Evolutionary conservation across 352 stramenopile species (phyloP), one percentile per base, ranked within the genome.

Genomic region (Pythium grandisporangium): DNA sequence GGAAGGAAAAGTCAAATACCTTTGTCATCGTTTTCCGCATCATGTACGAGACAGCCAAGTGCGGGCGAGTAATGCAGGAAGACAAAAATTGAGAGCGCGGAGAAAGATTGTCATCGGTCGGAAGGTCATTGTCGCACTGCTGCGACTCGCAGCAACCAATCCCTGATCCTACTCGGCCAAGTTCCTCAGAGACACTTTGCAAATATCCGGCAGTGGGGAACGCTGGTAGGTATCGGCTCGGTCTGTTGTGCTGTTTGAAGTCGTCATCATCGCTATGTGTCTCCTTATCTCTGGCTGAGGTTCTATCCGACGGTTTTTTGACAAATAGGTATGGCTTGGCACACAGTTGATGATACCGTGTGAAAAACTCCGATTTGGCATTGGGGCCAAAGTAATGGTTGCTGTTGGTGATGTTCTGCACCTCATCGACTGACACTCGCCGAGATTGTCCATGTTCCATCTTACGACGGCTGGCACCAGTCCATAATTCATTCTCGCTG

Each of bases 1-100:
- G 75, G 44, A 83, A 87, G 0, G 78, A 88, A 40, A 91, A 91
- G 33, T 91, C 75, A 45, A 84, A 85, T 1, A 84, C 60, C 14
- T 80, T 86, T 17, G 69, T 84, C 45, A 65, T 63, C 16, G 57
- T 55, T 26, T 67, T 62, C 14, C 77, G 69, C 30, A 90, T 52
- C 21, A 90, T 48, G 45, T 86, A 76, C 0, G 77, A 74, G 14
- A 84, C 62, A 0, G 73, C 73, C 10, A 87, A 49, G 6, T 80
- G 48, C 1, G 65, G 61, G 20, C 68, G 70, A 0, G 65, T 56
- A 6, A 81, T 55, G 29, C 59, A 76, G 3, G 61, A 60, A 2
- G 70, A 73, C 30, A 90, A 42, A 27, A 81, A 84, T 19, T 79
- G 62, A 1, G 73, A 80, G 29, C 76, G 61, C 10, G 76, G 76